Evolutionary conservation across 345 rosid genomes (phyloP), one percentile per base, ranked within the genome.

Genomic region (Boechera stricta): DNA sequence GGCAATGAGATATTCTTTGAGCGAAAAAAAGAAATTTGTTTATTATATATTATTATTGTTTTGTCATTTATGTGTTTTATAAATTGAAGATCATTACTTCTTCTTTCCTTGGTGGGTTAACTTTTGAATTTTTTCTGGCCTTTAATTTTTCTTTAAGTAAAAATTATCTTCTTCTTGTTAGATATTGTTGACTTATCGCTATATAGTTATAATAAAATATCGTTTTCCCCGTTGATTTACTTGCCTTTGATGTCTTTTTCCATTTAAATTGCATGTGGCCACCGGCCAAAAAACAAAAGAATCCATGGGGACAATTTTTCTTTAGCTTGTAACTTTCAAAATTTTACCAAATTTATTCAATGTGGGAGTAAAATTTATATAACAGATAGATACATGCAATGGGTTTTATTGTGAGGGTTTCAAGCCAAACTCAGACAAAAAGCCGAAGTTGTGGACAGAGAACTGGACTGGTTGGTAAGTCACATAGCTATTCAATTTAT

Each of bases 361-460:
- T 12, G 35, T 74, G 2, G 18, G 29, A 45, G 58, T 56, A 9
- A 53, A 35, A 24, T 2, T 18, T 32, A 42, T 33, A 15, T 64
- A 12, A 64, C 74, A 91, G 97, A 89, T 91, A 53, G 81, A 91
- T 71, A 77, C 94, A 56, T 91, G 97, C 87, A 91, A 91, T 76
- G 97, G 90, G n/a, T 91, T 84, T 80, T 91, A 91, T 73, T 89
- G 97, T 2, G 94, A 91, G 62, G 71, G 75, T 64, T 91, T 87
- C 82, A 54, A 79, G 10, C 94, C 97, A 47, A 90, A 88, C 73
- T 67, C 76, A 53, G 76, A 48, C 33, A 81, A 85, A 47, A 89
- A 89, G 47, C 95, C 95, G 12, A 90, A 90, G 82, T 85, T 91
- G 87, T 91, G 93, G 93, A 91, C 97, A 4, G 97, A 89, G 80